Evolutionary conservation across 768 basidiomycete genomes (phyloP), one percentile per base, ranked within the genome.

Genomic region (Phaeotremella skinneri): DNA sequence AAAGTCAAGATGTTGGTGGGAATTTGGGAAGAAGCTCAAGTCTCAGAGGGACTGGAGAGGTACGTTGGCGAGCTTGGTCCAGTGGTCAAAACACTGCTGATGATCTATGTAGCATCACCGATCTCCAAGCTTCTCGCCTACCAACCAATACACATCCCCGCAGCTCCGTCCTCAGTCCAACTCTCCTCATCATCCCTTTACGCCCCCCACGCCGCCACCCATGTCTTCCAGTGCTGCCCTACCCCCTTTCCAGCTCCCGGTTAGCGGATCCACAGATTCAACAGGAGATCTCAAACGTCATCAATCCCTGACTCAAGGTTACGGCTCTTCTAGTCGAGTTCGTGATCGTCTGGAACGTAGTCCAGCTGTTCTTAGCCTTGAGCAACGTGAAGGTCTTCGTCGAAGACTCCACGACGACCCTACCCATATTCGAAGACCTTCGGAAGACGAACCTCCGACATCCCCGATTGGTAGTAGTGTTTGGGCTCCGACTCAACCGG

Each of bases 211-310:
- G 7, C 66, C 71, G 0, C 72, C 72, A 9, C 69, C 69, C 0
- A 59, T 66, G 0, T 70, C 72, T 1, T 70, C 66, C 20, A 66
- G 67, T 13, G 68, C 73, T 20, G 73, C 70, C 26, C 58, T 71
- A 6, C 70, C 68, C 16, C 67, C 67, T 6, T 66, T 67, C 56
- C 60, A 61, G 32, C 49, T 73, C 17, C 64, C 64, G 3, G 37
- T 25, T n/a, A 37, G 21, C 29, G 21, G 58, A 6, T 29, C 27
- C 9, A n/a, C 52, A 20, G 41, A 16, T 17, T 27, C 17, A 2
- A 48, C 25, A 4, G 67, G 69, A 1, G 71, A 67, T 54, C 42
- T 73, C 57, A 66, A 71, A 51, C 59, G 69, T 27, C 66, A 75
- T 56, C 67, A 73, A 56, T 69, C 67, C 9, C 63, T 73, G 53